A percentile compares a stretch with the other conserved stretches of the same genome.
These are phyloP conservation scores for Moesziomyces sp. DNA, from an alignment of 1,284 basidiomycete species.

Conservation along the genomic window DNA sequence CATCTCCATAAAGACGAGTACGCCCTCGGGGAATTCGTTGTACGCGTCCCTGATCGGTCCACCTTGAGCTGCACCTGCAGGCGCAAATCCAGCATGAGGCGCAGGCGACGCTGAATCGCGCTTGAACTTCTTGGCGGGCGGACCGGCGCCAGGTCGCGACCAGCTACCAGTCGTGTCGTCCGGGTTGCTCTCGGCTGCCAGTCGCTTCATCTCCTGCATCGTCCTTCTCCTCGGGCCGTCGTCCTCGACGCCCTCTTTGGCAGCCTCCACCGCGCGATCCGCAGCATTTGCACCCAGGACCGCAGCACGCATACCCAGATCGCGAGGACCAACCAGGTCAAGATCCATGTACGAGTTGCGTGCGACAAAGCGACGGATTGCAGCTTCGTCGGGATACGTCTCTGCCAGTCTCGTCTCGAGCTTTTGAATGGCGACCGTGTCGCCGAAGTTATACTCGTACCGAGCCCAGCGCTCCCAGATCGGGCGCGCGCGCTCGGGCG, in stretches of 20 bases:
- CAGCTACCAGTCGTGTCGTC: conserved; percentile 50
- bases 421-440: conserved; percentile 86
- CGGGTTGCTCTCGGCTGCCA: conserved; percentile 66
- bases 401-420: conserved; percentile 88
- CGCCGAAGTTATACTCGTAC: conserved; percentile 95
- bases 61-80: background rate
- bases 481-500: conserved; percentile 81
- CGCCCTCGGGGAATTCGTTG: conserved; percentile 44
- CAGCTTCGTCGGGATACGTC: conserved; percentile 84
- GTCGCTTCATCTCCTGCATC: conserved; percentile 50
- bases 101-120: conserved; percentile 70
- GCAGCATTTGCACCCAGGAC: conserved; percentile 40
- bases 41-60: conserved; percentile 24
- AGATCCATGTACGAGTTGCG: conserved; percentile 86
- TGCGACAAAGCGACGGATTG: conserved; percentile 90
- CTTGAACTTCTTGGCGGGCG: conserved; percentile 56
- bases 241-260: conserved; percentile 30
- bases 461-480: conserved; percentile 96
- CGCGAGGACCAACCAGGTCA: conserved; percentile 87
- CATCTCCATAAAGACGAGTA: conserved; percentile 55
- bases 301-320: conserved; percentile 76
- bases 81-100: conserved; percentile 12
- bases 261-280: conserved; percentile 43
- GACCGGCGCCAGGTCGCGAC: conserved; percentile 61
- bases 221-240: conserved; percentile 54